Percentiles rank a stretch among this genome's conserved stretches.
phyloP scores from a whole-genome alignment of 1,284 basidiomycete species.

The Austropuccinia psidii region DNA sequence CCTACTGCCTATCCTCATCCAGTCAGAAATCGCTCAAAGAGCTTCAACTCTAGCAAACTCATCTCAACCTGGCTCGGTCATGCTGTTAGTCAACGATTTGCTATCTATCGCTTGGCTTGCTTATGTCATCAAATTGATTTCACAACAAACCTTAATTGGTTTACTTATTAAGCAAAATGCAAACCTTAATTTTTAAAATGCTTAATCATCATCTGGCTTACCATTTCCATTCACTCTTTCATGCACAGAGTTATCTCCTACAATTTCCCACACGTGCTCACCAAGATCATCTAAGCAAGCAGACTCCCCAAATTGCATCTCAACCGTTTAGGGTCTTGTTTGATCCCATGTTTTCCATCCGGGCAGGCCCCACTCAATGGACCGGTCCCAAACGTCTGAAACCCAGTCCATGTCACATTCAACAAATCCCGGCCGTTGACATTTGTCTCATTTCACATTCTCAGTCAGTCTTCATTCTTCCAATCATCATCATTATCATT shows the following conservation, averaged over 20 bases:
- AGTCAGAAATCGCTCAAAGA: no score
- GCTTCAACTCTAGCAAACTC: background rate
- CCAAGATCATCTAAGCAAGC: background rate
- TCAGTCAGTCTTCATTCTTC: conserved; percentile 40
- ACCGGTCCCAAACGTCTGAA: conserved; percentile 41
- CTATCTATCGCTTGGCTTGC: no score
- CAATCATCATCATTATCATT: background rate
- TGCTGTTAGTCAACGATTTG: conserved; percentile 13
- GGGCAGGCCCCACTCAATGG: conserved; percentile 42
- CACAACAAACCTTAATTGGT: background rate
- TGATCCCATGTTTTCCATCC: conserved; percentile 44
- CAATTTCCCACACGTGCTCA: background rate
- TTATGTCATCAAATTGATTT: background rate
- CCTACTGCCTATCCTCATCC: background rate
- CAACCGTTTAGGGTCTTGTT: conserved; percentile 39
- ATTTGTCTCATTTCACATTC: conserved; percentile 44
- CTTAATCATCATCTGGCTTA: background rate
- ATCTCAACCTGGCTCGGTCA: conserved; percentile 29
- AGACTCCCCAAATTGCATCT: no score
- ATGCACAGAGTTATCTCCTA: conserved; percentile 1
- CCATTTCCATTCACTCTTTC: background rate
- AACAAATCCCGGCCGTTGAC: conserved; percentile 42
- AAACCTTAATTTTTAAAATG: background rate
- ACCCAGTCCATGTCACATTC: conserved; percentile 40
- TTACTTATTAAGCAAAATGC: background rate